Evolutionary conservation across 78 protist genomes (phyloP), one percentile per base, ranked within the genome.

Genomic region (Trichosphaerium sp.): DNA sequence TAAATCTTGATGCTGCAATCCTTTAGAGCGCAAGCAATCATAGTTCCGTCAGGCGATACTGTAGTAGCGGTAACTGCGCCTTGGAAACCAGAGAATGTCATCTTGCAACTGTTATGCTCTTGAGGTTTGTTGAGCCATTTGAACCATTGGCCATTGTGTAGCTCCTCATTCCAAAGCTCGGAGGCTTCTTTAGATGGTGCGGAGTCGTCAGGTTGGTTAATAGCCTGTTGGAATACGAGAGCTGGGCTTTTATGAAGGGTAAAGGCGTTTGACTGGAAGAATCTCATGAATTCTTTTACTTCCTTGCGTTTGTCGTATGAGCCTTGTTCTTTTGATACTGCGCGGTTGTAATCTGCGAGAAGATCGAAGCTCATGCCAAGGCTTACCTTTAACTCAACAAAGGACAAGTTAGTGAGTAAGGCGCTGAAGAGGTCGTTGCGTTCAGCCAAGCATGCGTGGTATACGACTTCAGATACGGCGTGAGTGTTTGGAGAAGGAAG

Each of bases 171-270:
- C 65, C 65, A 6, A 25, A 3, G 15, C 23, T 26, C 26, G 52
- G 37, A 11, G 32, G 61, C 61, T 34, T 21, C 61, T 21, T 12
- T 14, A 34, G 61, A 26, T 14, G 42, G 52, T 11, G 65, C 65
- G 15, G 23, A 56, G 35, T 15, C 71, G 32, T 58, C 29, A 41
- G 85, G 85, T 56, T 75, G 81, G 11, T 79, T 79, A 38, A n/a
- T 47, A 21, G 85, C 85, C 77, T 79, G 71, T 54, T 79, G 85
- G 82, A 71, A 75, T 6, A 52, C 43, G 41, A 79, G 64, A 4
- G 71, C 59, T 25, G 85, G 85, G 25, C 71, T 60, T 11, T 39
- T 28, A 3, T 68, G 42, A 15, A 79, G 65, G 15, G 74, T 71
- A 11, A 74, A 80, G 7, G 80, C 48, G 12, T 44, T 35, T 3